These are phyloP conservation scores for Paecilomyces sp. DNA, from an alignment of 2,329 filamentous ascomycete genomes.

Conservation along the genomic window DNA sequence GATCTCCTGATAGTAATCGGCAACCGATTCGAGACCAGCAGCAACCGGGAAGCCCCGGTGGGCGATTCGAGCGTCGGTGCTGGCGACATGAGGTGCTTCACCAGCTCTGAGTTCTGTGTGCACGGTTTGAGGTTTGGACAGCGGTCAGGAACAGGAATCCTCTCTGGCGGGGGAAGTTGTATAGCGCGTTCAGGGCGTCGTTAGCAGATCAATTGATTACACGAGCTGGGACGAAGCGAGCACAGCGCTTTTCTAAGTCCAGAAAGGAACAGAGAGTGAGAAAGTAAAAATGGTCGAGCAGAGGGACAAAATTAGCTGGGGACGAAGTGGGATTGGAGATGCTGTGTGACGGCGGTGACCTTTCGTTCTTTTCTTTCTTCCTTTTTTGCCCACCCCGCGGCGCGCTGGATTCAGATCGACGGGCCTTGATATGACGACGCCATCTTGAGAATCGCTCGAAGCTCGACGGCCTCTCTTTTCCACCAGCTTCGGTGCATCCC, in stretches of 20 bases:
- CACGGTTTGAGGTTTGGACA: not conserved
- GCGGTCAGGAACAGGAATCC: not conserved
- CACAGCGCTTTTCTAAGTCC: not conserved
- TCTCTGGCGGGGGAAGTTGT: not conserved
- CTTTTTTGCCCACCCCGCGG: not conserved
- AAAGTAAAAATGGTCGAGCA: not conserved
- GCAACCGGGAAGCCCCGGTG: slow-evolving; percentile 42
- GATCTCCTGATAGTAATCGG: slow-evolving; percentile 90
- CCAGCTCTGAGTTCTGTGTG: not conserved
- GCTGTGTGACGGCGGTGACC: not conserved
- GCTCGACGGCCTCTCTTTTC: not conserved
- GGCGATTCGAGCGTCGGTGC: slow-evolving; percentile 4
- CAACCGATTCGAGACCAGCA: slow-evolving; percentile 84
- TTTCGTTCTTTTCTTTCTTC: not conserved
- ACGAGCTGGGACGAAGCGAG: not conserved
- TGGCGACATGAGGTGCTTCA: slow-evolving; percentile 3
- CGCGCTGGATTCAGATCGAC: not conserved
- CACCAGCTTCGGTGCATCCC: not conserved
- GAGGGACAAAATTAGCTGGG: not conserved
- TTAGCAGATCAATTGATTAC: not conserved
- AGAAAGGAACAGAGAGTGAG: not conserved
- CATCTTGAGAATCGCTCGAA: not conserved
- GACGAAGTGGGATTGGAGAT: not conserved
- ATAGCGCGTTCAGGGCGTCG: not conserved
- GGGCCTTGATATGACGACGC: not conserved